These are phyloP conservation scores for Hypoxylon sp. DNA, from an alignment of 2,329 filamentous ascomycete species.

Conservation along the genomic window DNA sequence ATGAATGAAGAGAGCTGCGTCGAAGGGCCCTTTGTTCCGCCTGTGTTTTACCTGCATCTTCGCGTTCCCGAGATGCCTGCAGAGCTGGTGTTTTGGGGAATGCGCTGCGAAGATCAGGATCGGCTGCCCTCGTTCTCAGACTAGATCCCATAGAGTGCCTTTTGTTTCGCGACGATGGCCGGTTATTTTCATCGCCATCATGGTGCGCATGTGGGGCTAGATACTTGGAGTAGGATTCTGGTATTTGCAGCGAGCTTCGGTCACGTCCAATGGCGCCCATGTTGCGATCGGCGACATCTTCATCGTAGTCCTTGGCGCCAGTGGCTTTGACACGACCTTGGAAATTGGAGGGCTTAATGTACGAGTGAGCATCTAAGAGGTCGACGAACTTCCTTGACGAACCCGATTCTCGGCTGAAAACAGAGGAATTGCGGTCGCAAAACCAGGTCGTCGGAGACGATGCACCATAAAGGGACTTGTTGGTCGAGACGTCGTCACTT, in stretches of 20 bases:
- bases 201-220: conserved; percentile 11
- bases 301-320: conserved; percentile 64
- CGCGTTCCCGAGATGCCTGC: conserved; percentile 18
- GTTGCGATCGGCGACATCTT: conserved; percentile 71
- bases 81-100: conserved; percentile 35
- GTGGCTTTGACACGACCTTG: conserved; percentile 57
- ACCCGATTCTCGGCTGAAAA: conserved; percentile 43
- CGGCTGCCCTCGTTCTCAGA: conserved; percentile 33
- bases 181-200: conserved; percentile 30
- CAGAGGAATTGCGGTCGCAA: conserved; percentile 45
- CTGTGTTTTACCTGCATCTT: conserved; percentile 5
- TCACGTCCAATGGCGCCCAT: conserved; percentile 51
- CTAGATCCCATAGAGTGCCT: conserved; percentile 38
- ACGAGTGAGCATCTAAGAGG: conserved; percentile 65
- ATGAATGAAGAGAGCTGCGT: conserved; percentile 42
- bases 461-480: conserved; percentile 28
- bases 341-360: conserved; percentile 59
- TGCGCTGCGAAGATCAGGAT: conserved; percentile 11
- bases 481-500: conserved; percentile 13
- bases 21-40: conserved; percentile 29
- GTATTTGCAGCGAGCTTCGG: conserved; percentile 46
- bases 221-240: conserved; percentile 47
- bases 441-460: conserved; percentile 36
- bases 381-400: conserved; percentile 54
- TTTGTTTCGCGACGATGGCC: conserved; percentile 27